Percentiles rank a stretch among this genome's conserved stretches.
Conservation (phyloP, 768 basidiomycete species). For the Leccinum arenicola region DNA sequence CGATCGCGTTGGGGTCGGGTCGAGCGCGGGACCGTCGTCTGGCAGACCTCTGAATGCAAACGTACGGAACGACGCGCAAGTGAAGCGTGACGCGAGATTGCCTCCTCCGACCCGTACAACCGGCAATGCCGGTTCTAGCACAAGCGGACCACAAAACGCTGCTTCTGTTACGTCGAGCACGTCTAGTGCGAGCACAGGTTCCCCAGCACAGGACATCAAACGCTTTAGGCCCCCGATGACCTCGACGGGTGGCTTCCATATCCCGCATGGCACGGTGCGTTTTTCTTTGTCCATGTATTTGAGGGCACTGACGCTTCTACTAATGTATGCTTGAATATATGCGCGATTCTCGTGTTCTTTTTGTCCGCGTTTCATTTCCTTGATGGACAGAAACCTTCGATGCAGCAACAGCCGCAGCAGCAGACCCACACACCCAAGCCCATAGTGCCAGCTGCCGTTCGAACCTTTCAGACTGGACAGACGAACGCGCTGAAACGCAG, state of each 20-base stretch:
- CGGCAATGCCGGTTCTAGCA: neutral
- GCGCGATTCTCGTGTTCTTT: neutral
- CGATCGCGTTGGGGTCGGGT: constrained; percentile 1
- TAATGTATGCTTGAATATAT: constrained; percentile 5
- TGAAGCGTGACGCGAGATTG: neutral
- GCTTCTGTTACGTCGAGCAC: constrained; percentile 2
- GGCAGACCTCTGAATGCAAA: neutral
- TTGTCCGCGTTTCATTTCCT: neutral
- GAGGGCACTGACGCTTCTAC: neutral
- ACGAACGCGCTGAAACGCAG: constrained; percentile 31
- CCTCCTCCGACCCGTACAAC: neutral
- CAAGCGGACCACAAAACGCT: neutral
- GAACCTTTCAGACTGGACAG: constrained; percentile 8
- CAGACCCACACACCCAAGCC: constrained; percentile 5
- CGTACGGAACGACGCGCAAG: neutral
- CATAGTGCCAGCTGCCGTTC: constrained; percentile 2
- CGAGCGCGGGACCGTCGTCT: neutral
- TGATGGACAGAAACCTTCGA: neutral
- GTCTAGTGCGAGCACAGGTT: neutral
- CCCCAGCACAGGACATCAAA: neutral
- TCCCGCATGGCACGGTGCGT: constrained; percentile 46
- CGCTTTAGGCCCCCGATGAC: constrained; percentile 1
- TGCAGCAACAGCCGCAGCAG: constrained; percentile 6
- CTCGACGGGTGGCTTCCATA: constrained; percentile 49
- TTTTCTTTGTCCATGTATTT: neutral